Evolutionary conservation across 2,329 filamentous ascomycete genomes (phyloP), one percentile per base, ranked within the genome.

Genomic region (Aspergillus spinulosporus): DNA sequence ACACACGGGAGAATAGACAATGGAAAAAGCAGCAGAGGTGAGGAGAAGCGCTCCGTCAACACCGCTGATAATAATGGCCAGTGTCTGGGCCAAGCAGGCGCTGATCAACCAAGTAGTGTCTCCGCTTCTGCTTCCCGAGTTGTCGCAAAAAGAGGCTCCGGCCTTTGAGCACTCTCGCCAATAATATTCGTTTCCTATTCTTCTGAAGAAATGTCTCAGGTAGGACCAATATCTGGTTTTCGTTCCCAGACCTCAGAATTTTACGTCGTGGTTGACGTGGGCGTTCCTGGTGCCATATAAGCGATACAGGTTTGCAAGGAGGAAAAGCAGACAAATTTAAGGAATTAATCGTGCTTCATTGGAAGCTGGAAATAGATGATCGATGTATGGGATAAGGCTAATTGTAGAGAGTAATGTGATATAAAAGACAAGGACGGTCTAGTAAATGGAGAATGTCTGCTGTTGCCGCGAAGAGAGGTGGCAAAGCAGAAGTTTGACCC

Each of bases 81-180:
- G 61, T 46, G 50, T 47, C 50, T 58, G 59, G 62, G 62, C 62
- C 58, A 62, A 60, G 58, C 56, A 64, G 64, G 63, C 61, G 65
- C 62, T 66, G 62, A 69, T 71, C 68, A 72, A 68, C 62, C 53
- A 64, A 64, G 61, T 61, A 64, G 61, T 61, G 59, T 63, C 58
- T 61, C 62, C 57, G 64, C 56, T 61, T 59, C 56, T 55, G 64
- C 56, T 61, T 59, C 55, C 56, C 59, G 62, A 63, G 56, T 68
- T 68, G 71, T 71, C 52, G 68, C 67, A 67, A 57, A 57, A 59
- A 60, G 44, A 32, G 26, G 52, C 39, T 47, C 49, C 45, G 32
- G 44, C 48, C 50, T 49, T 51, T 54, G 37, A 52, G 39, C 32
- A 31, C 11, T 44, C 47, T 50, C 39, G 43, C 52, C 44, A 53